Evolutionary conservation across 306 rosid genomes (phyloP).

Genomic region (Oxytropis ochrocephala): DNA sequence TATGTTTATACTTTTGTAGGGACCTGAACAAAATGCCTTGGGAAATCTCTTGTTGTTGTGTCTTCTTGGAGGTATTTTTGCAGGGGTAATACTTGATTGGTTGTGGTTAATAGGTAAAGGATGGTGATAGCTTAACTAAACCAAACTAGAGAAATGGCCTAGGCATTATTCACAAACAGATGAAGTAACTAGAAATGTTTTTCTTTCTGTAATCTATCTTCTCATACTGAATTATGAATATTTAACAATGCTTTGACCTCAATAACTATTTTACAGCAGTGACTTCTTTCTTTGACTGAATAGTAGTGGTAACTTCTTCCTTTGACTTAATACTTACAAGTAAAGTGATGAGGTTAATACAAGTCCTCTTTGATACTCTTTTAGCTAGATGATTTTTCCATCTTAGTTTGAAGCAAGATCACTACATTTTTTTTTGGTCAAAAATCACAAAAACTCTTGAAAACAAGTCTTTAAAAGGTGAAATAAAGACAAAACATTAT

Average conservation of each 20-base stretch:
- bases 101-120: conserved; percentile 92
- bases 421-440: no score
- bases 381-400: no score
- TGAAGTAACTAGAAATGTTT: background rate
- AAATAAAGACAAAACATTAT: no score
- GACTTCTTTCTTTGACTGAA: no score
- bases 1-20: conserved; percentile 33
- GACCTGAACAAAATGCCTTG: conserved; percentile 94
- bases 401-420: no score
- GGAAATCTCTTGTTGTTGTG: conserved; percentile 78
- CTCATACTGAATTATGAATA: background rate
- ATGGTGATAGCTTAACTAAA: conserved; percentile 43
- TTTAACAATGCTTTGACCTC: background rate
- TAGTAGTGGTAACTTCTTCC: no score
- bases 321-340: no score
- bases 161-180: background rate
- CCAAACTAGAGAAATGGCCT: background rate
- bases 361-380: no score
- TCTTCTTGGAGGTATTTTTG: conserved; percentile 66
- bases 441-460: no score
- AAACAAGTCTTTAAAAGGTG: no score
- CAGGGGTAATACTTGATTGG: conserved; percentile 88
- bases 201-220: background rate
- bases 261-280: no score
- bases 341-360: no score